These are phyloP conservation scores for Hyphopichia khmerensis DNA, from an alignment of 1,139 yeast species.

Conservation along the genomic window DNA sequence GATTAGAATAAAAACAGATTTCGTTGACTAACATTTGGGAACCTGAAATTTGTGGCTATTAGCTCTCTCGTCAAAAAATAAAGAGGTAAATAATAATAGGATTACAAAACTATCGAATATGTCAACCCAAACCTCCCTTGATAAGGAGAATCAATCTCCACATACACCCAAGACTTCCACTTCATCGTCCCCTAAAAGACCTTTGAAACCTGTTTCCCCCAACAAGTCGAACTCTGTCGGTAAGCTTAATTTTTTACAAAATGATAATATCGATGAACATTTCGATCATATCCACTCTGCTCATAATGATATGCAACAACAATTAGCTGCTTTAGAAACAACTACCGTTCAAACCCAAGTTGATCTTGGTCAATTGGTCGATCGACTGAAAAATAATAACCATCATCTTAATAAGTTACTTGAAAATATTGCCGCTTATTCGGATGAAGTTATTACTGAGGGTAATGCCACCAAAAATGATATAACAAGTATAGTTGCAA, in stretches of 20 bases:
- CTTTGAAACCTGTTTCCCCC: constrained; percentile 28
- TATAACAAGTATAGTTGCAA: constrained; percentile 20
- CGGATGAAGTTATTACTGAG: constrained; percentile 35
- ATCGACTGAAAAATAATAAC: constrained; percentile 44
- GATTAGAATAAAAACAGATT: too few relatives aligned
- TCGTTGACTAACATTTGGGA: too few relatives aligned
- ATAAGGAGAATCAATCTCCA: not conserved
- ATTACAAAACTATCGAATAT: too few relatives aligned
- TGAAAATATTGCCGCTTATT: constrained; percentile 31
- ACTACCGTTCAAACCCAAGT: constrained; percentile 35
- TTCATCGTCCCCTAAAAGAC: constrained; percentile 10
- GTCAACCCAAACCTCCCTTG: too few relatives aligned
- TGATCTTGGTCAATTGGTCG: constrained; percentile 39
- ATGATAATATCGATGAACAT: constrained; percentile 32
- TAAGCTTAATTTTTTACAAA: constrained; percentile 26
- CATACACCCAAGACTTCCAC: constrained; percentile 1
- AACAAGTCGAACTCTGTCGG: constrained; percentile 20
- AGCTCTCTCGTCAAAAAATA: too few relatives aligned
- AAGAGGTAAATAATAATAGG: too few relatives aligned
- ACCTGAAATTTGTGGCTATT: too few relatives aligned
- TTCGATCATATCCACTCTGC: constrained; percentile 26
- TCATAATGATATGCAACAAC: constrained; percentile 29
- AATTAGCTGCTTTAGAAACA: constrained; percentile 29
- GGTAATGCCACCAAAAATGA: constrained; percentile 39
- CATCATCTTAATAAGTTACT: constrained; percentile 36